A percentile compares a stretch with the other conserved stretches of the same genome.
Evolutionary conservation across 345 rosid genomes (phyloP).

Genomic region (Lepidium aucheri): DNA sequence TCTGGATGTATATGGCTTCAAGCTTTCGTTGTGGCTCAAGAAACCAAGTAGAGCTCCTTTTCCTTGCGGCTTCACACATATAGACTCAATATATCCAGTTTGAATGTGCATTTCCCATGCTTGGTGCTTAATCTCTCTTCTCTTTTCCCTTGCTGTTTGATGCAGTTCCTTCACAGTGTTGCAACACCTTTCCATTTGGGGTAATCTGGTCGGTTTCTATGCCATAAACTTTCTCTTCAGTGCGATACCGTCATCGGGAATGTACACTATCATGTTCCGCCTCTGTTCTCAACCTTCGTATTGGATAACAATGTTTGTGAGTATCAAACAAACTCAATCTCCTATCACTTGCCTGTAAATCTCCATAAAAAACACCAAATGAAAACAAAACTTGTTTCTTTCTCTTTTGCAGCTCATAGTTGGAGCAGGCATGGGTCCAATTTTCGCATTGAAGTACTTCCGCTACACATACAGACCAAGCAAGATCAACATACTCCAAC

Average conservation of each 20-base stretch:
- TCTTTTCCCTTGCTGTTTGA: background rate
- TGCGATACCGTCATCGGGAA: conserved; percentile 73
- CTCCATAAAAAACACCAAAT: background rate
- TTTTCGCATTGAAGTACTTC: conserved; percentile 73
- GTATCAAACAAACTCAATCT: conserved; percentile 19
- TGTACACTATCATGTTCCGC: conserved; percentile 97
- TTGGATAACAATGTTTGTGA: conserved; percentile 80
- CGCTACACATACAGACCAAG: conserved; percentile 85
- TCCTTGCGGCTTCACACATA: background rate
- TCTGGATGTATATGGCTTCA: conserved; percentile 99
- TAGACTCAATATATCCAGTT: background rate
- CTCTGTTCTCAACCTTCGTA: conserved; percentile 76
- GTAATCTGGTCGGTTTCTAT: conserved; percentile 74
- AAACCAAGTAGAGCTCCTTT: conserved; percentile 68
- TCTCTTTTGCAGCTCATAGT: conserved; percentile 63
- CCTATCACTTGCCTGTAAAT: background rate
- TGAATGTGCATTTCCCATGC: background rate
- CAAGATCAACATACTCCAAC: conserved; percentile 88
- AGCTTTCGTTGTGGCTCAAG: conserved; percentile 85
- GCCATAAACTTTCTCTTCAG: conserved; percentile 78
- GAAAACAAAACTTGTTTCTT: background rate
- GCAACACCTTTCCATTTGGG: conserved; percentile 94
- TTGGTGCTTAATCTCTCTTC: background rate
- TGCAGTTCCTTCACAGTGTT: conserved; percentile 86
- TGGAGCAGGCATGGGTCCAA: conserved; percentile 87